A percentile compares a stretch with the other conserved stretches of the same genome.
phyloP scores from a whole-genome alignment of 2,329 filamentous ascomycete species.

The Talaromyces sp. region DNA sequence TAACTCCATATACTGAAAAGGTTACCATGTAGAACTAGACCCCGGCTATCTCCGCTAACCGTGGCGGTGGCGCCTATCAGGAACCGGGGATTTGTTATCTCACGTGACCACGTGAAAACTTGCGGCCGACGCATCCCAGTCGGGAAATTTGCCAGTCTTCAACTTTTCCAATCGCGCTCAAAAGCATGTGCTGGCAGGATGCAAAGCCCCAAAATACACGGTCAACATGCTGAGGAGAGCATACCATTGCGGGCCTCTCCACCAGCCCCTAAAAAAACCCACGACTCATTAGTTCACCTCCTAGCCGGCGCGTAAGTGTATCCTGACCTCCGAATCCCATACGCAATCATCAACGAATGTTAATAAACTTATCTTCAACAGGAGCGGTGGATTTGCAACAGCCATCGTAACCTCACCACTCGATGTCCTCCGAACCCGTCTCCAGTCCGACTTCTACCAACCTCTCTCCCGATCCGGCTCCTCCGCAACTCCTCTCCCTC shows the following conservation, averaged over 20 bases:
- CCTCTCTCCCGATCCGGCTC: slow-evolving; percentile 54
- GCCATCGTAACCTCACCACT: slow-evolving; percentile 91
- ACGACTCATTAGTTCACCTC: slow-evolving; percentile 33
- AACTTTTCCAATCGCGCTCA: slow-evolving; percentile 4
- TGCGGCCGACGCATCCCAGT: slow-evolving; percentile 12
- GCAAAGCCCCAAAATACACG: slow-evolving; percentile 22
- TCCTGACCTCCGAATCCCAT: not conserved
- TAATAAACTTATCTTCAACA: slow-evolving; percentile 5
- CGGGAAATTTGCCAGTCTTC: slow-evolving; percentile 16
- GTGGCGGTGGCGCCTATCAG: slow-evolving; percentile 7
- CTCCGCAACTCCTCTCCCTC: slow-evolving; percentile 56
- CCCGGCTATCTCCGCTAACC: too few relatives aligned
- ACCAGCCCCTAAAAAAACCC: slow-evolving; percentile 15
- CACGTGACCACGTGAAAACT: slow-evolving; percentile 23
- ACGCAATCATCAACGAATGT: not conserved
- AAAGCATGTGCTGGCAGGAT: slow-evolving; percentile 20
- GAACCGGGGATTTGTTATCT: slow-evolving; percentile 16
- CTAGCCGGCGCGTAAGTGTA: slow-evolving; percentile 38
- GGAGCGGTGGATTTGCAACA: slow-evolving; percentile 76
- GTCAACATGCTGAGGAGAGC: slow-evolving; percentile 14
- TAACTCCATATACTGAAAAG: too few relatives aligned
- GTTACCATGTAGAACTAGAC: too few relatives aligned
- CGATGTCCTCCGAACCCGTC: slow-evolving; percentile 95
- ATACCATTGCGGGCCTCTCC: slow-evolving; percentile 10
- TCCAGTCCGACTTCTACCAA: slow-evolving; percentile 95